Evolutionary conservation across 1,139 yeast species (phyloP), one percentile per base, ranked within the genome.

Genomic region (Yamadazyma dushanensis): DNA sequence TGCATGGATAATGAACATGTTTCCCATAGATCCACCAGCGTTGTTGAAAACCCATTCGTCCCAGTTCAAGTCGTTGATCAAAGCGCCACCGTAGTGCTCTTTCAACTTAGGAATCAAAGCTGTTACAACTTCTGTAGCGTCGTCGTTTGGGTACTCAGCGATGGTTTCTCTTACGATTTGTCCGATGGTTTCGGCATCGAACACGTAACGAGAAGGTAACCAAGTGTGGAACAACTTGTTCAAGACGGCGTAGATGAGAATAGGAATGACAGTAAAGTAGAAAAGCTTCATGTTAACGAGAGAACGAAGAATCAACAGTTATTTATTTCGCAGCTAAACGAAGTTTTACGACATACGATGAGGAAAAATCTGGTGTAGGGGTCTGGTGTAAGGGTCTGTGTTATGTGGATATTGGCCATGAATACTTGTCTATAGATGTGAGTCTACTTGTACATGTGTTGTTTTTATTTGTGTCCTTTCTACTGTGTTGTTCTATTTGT

Each of bases 1-100:
- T 10, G 97, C 97, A 60, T 94, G 98, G 48, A 92, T 70, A 44
- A 94, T 87, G 51, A 87, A 76, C 97, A 92, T 90, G 40, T 89
- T 80, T 18, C 98, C 98, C 98, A 92, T 92, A 38, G 98, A 97
- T 48, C 96, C 96, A 38, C 98, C 98, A 7, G 98, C 98, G 54
- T 88, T 89, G 74, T 90, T 92, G 76, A 82, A 90, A 36, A 92
- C 82, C 97, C 97, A 92, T 50, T 89, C 92, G 34, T 85, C 83
- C 39, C 73, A 71, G 54, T 80, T 77, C 50, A 83, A 70, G 43
- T 78, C 80, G 57, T 84, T 86, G 60, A 89, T 76, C 46, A 75
- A 57, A 16, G 78, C 77, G 1, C 76, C 73, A 15, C 52, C 52
- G 56, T 90, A 92, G 38, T 70, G 77, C 2, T 61, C 70, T 49